Conservation (phyloP, 345 rosid genomes). For the Salix udensis region DNA sequence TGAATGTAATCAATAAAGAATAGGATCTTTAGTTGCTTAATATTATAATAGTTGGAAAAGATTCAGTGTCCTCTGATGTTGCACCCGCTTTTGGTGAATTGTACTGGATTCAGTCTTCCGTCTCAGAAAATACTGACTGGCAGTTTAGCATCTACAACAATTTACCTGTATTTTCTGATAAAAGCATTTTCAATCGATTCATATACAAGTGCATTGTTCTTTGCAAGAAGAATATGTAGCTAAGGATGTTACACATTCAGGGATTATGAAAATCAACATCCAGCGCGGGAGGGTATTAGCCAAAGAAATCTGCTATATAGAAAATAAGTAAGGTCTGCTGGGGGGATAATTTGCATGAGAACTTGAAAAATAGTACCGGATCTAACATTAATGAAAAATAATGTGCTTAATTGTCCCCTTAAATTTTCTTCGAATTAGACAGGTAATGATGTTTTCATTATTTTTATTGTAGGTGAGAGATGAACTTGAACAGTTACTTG, state of each 20-base stretch:
- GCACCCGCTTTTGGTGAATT: neutral
- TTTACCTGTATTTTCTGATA: neutral
- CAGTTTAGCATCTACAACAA: neutral
- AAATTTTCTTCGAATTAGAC: neutral
- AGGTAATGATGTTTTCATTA: neutral
- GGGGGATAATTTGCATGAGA: neutral
- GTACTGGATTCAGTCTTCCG: neutral
- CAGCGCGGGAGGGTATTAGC: neutral
- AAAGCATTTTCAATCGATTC: neutral
- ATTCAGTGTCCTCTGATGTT: neutral
- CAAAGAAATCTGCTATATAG: neutral
- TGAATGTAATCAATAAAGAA: neutral
- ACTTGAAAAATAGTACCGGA: neutral
- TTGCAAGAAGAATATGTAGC: neutral
- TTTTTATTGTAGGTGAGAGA: constrained; percentile 68
- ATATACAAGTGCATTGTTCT: neutral
- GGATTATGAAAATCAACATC: neutral
- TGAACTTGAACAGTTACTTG: constrained; percentile 90
- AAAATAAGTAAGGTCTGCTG: neutral
- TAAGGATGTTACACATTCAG: neutral
- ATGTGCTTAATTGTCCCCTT: neutral
- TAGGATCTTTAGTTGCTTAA: neutral
- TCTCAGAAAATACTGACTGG: neutral
- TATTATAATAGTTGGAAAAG: neutral
- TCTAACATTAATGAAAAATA: neutral